phyloP scores from a whole-genome alignment of 108 stramenopile genomes.

The Poteriospumella lacustris region DNA sequence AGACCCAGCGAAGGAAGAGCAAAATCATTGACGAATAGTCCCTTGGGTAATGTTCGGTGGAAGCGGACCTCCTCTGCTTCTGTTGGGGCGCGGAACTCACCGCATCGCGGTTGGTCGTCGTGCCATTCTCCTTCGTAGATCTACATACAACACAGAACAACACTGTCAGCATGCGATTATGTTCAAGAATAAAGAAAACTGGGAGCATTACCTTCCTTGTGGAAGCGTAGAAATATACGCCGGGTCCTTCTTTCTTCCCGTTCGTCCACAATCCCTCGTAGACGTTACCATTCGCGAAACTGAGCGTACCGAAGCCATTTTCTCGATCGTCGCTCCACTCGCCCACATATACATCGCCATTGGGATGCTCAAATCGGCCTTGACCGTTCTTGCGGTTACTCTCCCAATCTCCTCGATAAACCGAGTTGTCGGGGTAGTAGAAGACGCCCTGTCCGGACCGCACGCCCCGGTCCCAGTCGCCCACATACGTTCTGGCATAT shows the following conservation, averaged over 20 bases:
- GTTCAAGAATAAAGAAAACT: background rate
- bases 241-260: constrained; percentile 25
- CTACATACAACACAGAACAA: background rate
- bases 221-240: constrained; percentile 15
- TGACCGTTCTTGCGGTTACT: background rate
- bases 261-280: constrained; percentile 12
- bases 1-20: background rate
- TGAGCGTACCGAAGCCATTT: constrained; percentile 2
- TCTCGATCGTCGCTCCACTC: constrained; percentile 3
- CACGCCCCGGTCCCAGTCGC: background rate
- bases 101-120: constrained; percentile 23
- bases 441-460: constrained; percentile 1
- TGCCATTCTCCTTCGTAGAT: constrained; percentile 28
- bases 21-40: constrained; percentile 7
- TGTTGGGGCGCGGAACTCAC: background rate
- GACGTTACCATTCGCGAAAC: constrained; percentile 11
- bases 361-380: background rate
- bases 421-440: background rate
- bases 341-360: constrained; percentile 14
- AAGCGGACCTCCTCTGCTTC: background rate
- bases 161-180: background rate
- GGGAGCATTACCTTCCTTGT: constrained; percentile 2
- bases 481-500: background rate
- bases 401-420: constrained; percentile 18
- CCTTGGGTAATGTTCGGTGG: background rate